Base-by-base conservation (phyloP, 805 yeast species). In the Komagataella pastoris region DNA sequence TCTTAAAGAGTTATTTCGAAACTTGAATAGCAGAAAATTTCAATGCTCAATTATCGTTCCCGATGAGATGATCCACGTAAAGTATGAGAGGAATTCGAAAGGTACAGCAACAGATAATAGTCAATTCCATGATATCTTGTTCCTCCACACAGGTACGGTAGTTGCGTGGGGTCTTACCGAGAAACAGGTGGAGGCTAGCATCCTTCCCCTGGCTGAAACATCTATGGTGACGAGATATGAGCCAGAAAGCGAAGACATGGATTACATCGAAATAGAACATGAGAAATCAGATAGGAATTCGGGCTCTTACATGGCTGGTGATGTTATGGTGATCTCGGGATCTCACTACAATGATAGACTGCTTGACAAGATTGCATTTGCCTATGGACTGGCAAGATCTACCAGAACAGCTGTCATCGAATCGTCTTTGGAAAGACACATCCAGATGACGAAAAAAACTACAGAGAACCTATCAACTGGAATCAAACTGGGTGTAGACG, bases 81-180 rank as follows among this genome's bases (percentile, higher is more conserved):
- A 68, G 30, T 71, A 64, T 50, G 65, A 68, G 4, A 61, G 61
- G n/a, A 56, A 54, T 18, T 49, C 64, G 10, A 68, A 68, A n/a
- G 55, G 56, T 40, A 58, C 30, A 4, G 47, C 59, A 24, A 65
- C 53, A 1, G 14, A 47, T 36, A 21, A 47, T 36, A 23, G 30
- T 19, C 40, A 24, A 8, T 47, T 47, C 18, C 48, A 68, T 8
- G 90, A 87, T 57, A 70, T 88, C 2, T 74, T 89, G 67, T 70
- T 89, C 1, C 68, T 90, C 47, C 75, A 81, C 3, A 82, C 83
- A 57, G 97, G 97, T 2, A 79, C 95, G 0, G 68, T 89, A 10
- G 88, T 87, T 12, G 85, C 88, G 0, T 89, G 96, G 96, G 88
- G 88, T 7, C 66, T 87, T 57, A 66, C 70, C 17, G 97, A 90